Conservation (phyloP, 352 stramenopile genomes). For the Elongisporangium undulatum region DNA sequence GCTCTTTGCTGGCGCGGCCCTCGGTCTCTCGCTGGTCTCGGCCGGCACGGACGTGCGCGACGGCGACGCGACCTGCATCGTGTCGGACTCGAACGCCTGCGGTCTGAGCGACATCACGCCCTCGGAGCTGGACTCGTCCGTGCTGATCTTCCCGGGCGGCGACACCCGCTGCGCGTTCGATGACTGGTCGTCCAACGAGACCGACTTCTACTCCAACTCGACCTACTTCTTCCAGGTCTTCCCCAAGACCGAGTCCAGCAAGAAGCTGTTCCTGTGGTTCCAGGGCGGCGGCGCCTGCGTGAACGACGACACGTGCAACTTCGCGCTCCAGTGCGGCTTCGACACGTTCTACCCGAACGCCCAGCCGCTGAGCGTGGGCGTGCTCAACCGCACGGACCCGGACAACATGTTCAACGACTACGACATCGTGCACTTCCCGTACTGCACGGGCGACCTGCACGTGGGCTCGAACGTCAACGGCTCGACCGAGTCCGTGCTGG, state of each 20-base stretch:
- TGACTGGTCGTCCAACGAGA: conserved; percentile 33
- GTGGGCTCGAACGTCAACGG: conserved; percentile 31
- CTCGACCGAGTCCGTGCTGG: conserved; percentile 24
- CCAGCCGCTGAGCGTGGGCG: conserved; percentile 30
- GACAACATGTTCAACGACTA: conserved; percentile 76
- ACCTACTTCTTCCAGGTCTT: conserved; percentile 81
- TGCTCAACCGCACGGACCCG: conserved; percentile 58
- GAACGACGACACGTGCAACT: conserved; percentile 61
- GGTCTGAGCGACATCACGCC: conserved; percentile 40
- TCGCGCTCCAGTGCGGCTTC: conserved; percentile 57
- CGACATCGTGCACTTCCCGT: conserved; percentile 71
- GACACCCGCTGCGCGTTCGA: conserved; percentile 54
- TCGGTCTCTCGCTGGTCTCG: conserved; percentile 1
- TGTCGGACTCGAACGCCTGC: conserved; percentile 45
- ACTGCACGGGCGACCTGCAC: conserved; percentile 74
- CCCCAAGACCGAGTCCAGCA: conserved; percentile 36
- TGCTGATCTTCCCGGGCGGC: conserved; percentile 53
- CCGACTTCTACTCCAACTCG: conserved; percentile 37
- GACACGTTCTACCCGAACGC: conserved; percentile 54
- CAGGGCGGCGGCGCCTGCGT: conserved; percentile 66
- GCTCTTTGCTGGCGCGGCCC: not conserved
- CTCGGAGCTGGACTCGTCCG: conserved; percentile 38
- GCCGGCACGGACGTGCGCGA: conserved; percentile 19
- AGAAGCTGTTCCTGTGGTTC: conserved; percentile 75
- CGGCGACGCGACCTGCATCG: conserved; percentile 49